A percentile compares a stretch with the other conserved stretches of the same genome.
phyloP scores from a whole-genome alignment of 1,284 basidiomycete species.

The Nidula niveotomentosa region DNA sequence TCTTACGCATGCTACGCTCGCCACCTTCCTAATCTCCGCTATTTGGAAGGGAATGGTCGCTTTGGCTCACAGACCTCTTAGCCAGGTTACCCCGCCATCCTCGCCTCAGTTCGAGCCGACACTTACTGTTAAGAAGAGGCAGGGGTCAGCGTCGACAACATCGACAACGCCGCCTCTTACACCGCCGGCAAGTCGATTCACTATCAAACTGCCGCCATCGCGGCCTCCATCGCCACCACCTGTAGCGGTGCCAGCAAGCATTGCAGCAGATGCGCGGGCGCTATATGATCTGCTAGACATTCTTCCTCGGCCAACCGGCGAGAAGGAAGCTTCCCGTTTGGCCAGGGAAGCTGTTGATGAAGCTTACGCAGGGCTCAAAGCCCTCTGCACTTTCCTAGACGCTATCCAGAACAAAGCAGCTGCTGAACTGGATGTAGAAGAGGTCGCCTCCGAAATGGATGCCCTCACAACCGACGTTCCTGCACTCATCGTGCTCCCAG shows the following conservation, averaged over 20 bases:
- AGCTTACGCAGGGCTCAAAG: conserved; percentile 62
- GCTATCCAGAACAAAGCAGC: conserved; percentile 26
- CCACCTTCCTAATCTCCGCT: conserved; percentile 68
- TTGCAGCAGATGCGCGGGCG: conserved; percentile 56
- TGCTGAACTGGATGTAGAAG: conserved; percentile 19
- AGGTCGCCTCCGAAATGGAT: conserved; percentile 41
- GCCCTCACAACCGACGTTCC: conserved; percentile 62
- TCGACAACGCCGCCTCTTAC: conserved; percentile 53
- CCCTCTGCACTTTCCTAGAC: conserved; percentile 58
- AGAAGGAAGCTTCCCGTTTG: conserved; percentile 43
- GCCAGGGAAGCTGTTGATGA: conserved; percentile 78
- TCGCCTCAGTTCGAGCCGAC: conserved; percentile 36
- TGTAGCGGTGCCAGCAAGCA: conserved; percentile 30
- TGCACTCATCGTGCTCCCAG: conserved; percentile 65
- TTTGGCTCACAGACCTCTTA: conserved; percentile 55
- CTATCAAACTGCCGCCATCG: conserved; percentile 66
- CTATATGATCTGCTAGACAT: conserved; percentile 56
- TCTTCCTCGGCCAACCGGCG: conserved; percentile 59
- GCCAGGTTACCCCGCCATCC: conserved; percentile 38
- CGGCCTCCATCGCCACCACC: conserved; percentile 63
- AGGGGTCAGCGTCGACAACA: conserved; percentile 37
- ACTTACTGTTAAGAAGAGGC: conserved; percentile 37
- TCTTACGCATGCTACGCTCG: conserved; percentile 56
- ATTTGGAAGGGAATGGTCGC: conserved; percentile 74
- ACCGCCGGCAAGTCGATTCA: conserved; percentile 60